Percentiles rank a stretch among this genome's conserved stretches.
Evolutionary conservation across 2,329 filamentous ascomycete genomes (phyloP).

Genomic region (Akanthomyces dipterigenus): DNA sequence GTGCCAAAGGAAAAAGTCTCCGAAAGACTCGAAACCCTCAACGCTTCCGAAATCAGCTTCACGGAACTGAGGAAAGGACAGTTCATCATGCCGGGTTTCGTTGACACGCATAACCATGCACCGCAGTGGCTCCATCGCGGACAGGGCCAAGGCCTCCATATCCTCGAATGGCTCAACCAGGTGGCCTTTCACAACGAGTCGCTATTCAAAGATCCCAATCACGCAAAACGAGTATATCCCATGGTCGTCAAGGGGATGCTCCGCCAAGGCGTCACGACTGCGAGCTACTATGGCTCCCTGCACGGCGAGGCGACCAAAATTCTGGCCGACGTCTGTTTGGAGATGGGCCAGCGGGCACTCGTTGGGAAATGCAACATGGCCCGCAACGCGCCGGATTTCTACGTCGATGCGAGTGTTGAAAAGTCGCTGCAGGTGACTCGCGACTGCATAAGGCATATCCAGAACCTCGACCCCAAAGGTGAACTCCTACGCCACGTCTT

Average conservation of each 20-base stretch:
- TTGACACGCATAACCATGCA: slow-evolving; percentile 65
- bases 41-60: slow-evolving; percentile 11
- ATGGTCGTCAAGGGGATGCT: slow-evolving; percentile 51
- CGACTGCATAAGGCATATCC: slow-evolving; percentile 42
- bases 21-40: slow-evolving; percentile 10
- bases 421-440: slow-evolving; percentile 43
- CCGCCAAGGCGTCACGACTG: slow-evolving; percentile 55
- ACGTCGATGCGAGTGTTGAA: slow-evolving; percentile 39
- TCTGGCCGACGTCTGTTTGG: slow-evolving; percentile 46
- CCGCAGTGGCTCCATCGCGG: slow-evolving; percentile 48
- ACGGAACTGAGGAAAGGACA: slow-evolving; percentile 31
- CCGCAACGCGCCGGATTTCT: slow-evolving; percentile 48
- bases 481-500: slow-evolving; percentile 42
- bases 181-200: slow-evolving; percentile 60
- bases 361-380: slow-evolving; percentile 59
- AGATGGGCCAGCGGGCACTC: slow-evolving; percentile 50
- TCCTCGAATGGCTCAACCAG: slow-evolving; percentile 57
- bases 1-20: slow-evolving; percentile 14
- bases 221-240: slow-evolving; percentile 47
- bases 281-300: slow-evolving; percentile 52
- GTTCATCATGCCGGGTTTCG: slow-evolving; percentile 53
- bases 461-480: slow-evolving; percentile 35
- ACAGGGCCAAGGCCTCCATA: slow-evolving; percentile 43
- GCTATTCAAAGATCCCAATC: slow-evolving; percentile 46
- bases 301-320: slow-evolving; percentile 51